Base-by-base conservation (phyloP, 2,329 filamentous ascomycete genomes). In the Fusarium liriodendri region DNA sequence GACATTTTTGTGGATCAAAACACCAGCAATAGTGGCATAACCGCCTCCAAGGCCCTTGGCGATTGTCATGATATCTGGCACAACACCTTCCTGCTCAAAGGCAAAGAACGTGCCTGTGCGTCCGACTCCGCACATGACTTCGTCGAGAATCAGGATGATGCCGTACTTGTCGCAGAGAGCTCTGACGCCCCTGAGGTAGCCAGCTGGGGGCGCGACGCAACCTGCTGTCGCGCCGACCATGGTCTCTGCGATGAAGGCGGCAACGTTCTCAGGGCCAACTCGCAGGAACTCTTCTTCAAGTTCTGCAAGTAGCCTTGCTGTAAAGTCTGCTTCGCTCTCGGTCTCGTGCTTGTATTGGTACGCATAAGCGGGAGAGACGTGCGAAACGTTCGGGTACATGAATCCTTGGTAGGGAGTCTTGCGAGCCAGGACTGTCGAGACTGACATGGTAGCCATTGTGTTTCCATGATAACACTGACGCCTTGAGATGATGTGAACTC, bases 111-210 rank as follows among this genome's bases (percentile, higher is more conserved):
- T 89, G 0, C 89, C 90, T 0, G 85, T 87, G 9, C 90, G 85
- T 7, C 90, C 90, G 81, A 89, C 88, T 14, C 90, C 90, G 64
- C 87, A 91, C 91, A 94, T 93, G 71, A 94, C 87, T 79, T 89
- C 86, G 70, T 89, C 87, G 0, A 88, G 66, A 25, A 88, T 82
- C 16, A 90, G 80, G 10, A 90, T 81, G 1, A 87, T 85, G 1
- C 86, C 87, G 69, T 90, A 81, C 42, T 84, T 84, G 32, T 86
- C 82, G 78, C 89, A 91, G 0, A 91, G 82, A 0, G 80, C 75
- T 55, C 85, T 75, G 0, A 87, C 88, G 38, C 84, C 85, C 38
- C 82, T 76, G 73, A 89, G 85, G 64, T 91, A 91, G 0, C 87
- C 87, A 0, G 80, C 76, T 0, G 87, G 81, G 0, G 89, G 77